Evolutionary conservation across 108 stramenopile species (phyloP), one percentile per base, ranked within the genome.

Genomic region (Mediolabrus comicus): DNA sequence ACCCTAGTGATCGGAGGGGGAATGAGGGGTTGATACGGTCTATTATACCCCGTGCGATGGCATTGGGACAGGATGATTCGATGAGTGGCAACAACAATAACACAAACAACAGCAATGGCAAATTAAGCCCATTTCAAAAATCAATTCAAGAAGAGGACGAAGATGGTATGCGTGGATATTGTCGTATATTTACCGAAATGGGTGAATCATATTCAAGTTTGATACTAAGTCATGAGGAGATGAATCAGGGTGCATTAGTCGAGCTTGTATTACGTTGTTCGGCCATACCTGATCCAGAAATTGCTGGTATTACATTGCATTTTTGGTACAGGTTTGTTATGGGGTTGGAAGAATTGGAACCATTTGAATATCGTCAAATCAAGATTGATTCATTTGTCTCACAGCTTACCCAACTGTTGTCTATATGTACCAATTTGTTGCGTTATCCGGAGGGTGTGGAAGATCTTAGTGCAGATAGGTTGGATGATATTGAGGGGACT

Each of bases 151-250:
- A 82, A 32, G 91, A 85, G 22, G 91, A 96, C 59, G 92, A 92
- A 61, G 95, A 97, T 77, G 81, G 83, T 30, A 77, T 88, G 62
- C 65, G 87, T 25, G 94, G 86, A 0, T 93, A 96, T 71, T 96
- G 95, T 74, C 84, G 95, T 9, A 79, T 97, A 25, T 88, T 97
- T 61, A 93, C 92, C 1, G 97, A 97, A 72, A 94, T 97, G 95
- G 94, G 89, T n/a, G 95, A 96, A 72, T 84, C 87, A n/a, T 96
- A 96, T 79, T 78, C 95, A 80, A 86, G 86, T 73, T 80, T 92
- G 31, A 91, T 97, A 59, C 46, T 96, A 52, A 71, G 67, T 38
- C 72, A 83, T 31, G 59, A 71, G 49, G 81, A 83, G 34, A 43
- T 73, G 70, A 63, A 80, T 41, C 84, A 92, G 74, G 59, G 62